Evolutionary conservation across 1,284 basidiomycete species (phyloP).

Genomic region (Cryptococcus sp.): DNA sequence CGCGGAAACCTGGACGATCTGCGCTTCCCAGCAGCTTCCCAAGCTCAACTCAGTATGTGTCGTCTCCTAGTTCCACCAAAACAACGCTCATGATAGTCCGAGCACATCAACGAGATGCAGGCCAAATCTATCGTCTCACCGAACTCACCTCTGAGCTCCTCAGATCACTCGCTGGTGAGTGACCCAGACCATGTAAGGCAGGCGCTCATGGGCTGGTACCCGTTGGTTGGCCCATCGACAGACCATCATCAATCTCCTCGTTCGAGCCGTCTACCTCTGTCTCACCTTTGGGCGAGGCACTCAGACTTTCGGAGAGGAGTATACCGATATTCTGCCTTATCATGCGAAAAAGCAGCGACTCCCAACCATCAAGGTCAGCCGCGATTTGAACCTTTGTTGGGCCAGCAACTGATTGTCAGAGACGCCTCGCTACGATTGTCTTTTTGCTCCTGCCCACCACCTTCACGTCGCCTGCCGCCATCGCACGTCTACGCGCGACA

Average conservation of each 20-base stretch:
- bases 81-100: conserved; percentile 59
- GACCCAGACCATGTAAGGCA: too few species aligned
- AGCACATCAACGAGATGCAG: conserved; percentile 75
- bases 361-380: conserved; percentile 22
- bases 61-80: neutral
- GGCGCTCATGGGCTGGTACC: conserved; percentile 57
- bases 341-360: conserved; percentile 40
- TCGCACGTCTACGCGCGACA: conserved; percentile 46
- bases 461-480: conserved; percentile 43
- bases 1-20: conserved; percentile 12
- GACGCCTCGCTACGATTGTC: conserved; percentile 58
- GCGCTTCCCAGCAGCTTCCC: conserved; percentile 43
- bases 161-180: conserved; percentile 69
- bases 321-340: conserved; percentile 76
- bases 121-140: conserved; percentile 66
- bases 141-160: conserved; percentile 71
- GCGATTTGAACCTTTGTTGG: neutral
- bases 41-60: conserved; percentile 73
- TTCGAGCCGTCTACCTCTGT: conserved; percentile 67
- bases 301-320: conserved; percentile 85
- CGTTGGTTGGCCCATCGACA: conserved; percentile 77
- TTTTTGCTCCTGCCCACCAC: conserved; percentile 58
- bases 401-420: conserved; percentile 19
- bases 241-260: conserved; percentile 66
- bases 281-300: conserved; percentile 71